phyloP scores from a whole-genome alignment of 257 asterid species.

The Linderniella brevidens region DNA sequence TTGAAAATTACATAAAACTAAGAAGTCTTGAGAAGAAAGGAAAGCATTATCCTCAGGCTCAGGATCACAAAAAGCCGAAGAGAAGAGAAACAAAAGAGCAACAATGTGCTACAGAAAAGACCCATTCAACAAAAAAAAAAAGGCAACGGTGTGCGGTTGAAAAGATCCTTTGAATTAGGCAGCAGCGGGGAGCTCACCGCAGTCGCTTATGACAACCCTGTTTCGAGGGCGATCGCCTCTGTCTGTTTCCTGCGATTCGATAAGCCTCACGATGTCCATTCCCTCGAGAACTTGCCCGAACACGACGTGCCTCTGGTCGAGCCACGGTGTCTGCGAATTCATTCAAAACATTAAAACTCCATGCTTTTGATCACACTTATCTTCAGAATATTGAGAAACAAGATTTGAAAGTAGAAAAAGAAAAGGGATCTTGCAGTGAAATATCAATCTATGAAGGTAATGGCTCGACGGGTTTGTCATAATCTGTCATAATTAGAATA shows the following conservation, averaged over 20 bases:
- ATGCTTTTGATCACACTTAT: no score
- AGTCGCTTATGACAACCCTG: conserved; percentile 80
- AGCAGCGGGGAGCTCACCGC: conserved; percentile 75
- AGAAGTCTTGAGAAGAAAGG: no score
- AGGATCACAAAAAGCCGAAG: no score
- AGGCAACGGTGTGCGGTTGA: no score
- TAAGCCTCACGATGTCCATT: conserved; percentile 55
- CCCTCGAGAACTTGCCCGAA: conserved; percentile 97
- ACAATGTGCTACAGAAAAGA: no score
- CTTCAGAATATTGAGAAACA: no score
- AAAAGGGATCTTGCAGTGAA: not conserved
- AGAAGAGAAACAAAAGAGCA: no score
- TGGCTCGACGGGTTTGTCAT: no score
- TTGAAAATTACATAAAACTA: no score
- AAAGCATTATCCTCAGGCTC: no score
- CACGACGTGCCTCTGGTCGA: conserved; percentile 78
- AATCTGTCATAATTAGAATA: not conserved
- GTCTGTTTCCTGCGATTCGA: conserved; percentile 77
- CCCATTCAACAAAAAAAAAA: no score
- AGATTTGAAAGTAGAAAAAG: no score
- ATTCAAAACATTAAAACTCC: conserved; percentile 8
- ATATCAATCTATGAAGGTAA: not conserved
- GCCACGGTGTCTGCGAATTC: conserved; percentile 73
- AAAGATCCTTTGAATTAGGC: conserved; percentile 16
- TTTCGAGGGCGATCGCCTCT: conserved; percentile 80